Conservation (phyloP, 495 filamentous ascomycete species). For the Penicillium atrosanguineum region DNA sequence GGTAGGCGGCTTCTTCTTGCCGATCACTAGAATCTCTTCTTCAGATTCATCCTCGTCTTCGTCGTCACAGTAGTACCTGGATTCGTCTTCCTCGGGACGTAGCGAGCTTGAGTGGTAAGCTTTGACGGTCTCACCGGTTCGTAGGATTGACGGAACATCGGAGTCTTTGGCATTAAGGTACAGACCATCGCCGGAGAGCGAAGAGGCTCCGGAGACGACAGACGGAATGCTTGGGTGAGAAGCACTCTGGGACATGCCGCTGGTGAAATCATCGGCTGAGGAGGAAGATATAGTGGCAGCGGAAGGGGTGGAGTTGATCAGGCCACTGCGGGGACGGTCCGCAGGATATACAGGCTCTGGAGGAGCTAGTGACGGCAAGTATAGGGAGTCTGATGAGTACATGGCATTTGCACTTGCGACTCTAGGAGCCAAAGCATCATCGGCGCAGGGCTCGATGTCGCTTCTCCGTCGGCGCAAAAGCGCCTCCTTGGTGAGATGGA, state of each 20-base stretch:
- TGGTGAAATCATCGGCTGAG: constrained; percentile 52
- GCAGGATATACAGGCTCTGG: constrained; percentile 47
- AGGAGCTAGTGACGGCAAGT: constrained; percentile 25
- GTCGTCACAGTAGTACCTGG: constrained; percentile 45
- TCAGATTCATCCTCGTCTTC: constrained; percentile 50
- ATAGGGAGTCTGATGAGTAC: constrained; percentile 24
- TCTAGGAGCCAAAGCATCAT: constrained; percentile 17
- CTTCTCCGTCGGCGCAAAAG: constrained; percentile 34
- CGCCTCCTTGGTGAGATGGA: constrained; percentile 43
- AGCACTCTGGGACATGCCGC: constrained; percentile 60
- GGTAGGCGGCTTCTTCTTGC: constrained; percentile 33
- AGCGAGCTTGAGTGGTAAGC: constrained; percentile 21
- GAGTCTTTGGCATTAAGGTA: constrained; percentile 25
- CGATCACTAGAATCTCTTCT: constrained; percentile 48
- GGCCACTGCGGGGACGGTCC: constrained; percentile 46
- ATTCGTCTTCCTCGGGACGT: constrained; percentile 40
- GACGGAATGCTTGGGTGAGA: constrained; percentile 77
- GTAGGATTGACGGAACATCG: constrained; percentile 42
- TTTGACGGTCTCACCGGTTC: constrained; percentile 47
- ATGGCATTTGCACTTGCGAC: constrained; percentile 28
- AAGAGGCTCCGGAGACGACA: constrained; percentile 75
- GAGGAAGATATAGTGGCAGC: constrained; percentile 51
- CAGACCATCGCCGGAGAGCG: constrained; percentile 56
- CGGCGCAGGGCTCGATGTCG: constrained; percentile 31
- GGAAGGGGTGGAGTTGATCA: constrained; percentile 55